Percentiles rank a stretch among this genome's conserved stretches.
These are phyloP conservation scores for Penicillium occitanis DNA, from an alignment of 2,329 filamentous ascomycete species.

Conservation along the genomic window DNA sequence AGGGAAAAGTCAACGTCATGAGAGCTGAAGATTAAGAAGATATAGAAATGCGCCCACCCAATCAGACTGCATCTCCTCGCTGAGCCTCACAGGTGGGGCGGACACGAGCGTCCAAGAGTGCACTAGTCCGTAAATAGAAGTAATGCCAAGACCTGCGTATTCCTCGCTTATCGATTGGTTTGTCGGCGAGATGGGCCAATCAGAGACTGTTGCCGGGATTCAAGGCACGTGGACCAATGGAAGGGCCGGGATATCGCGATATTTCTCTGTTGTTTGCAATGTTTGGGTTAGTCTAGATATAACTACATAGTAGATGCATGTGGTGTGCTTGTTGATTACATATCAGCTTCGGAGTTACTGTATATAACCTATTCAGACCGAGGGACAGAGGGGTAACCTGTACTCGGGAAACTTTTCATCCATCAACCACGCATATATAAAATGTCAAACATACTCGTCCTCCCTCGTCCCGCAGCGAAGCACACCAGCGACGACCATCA, in stretches of 20 bases:
- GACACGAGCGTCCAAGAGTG: not conserved
- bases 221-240: not conserved
- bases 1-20: not conserved
- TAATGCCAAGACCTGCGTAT: not conserved
- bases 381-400: not conserved
- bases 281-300: not conserved
- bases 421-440: not conserved
- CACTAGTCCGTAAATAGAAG: not conserved
- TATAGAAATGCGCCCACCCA: not conserved
- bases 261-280: not conserved
- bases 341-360: not conserved
- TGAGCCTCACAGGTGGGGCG: not conserved
- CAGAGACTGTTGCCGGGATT: not conserved
- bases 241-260: not conserved
- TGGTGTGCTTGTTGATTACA: not conserved
- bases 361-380: not conserved
- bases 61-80: not conserved
- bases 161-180: not conserved
- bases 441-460: slow-evolving; percentile 8
- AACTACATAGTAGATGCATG: not conserved
- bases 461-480: slow-evolving; percentile 12
- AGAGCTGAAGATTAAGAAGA: not conserved
- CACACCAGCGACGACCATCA: not conserved
- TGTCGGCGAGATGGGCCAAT: not conserved
- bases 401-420: not conserved